Conservation (phyloP, 2,329 filamentous ascomycete genomes). For the Albophoma yamanashiensis region DNA sequence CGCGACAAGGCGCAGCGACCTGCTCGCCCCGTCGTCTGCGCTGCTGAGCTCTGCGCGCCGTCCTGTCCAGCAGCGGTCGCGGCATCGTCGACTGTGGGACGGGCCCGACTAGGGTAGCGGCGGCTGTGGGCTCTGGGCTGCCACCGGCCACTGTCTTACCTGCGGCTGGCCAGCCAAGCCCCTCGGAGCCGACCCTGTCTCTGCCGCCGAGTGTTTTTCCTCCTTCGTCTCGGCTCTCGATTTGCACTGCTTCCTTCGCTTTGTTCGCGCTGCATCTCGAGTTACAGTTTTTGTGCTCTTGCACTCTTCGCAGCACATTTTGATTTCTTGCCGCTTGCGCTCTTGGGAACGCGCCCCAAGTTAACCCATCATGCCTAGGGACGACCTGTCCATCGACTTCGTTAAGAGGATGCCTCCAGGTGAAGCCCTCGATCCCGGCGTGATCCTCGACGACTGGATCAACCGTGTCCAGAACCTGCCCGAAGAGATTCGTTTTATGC, state of each 20-base stretch:
- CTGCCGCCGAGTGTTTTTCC: not conserved
- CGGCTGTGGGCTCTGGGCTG: not conserved
- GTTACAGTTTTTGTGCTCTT: not conserved
- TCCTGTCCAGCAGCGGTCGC: not conserved
- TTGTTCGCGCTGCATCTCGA: not conserved
- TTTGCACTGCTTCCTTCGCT: not conserved
- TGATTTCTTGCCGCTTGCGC: slow-evolving; percentile 10
- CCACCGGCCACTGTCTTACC: not conserved
- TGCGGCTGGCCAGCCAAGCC: not conserved
- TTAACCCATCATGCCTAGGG: slow-evolving; percentile 62
- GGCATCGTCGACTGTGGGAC: not conserved
- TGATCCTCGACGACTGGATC: slow-evolving; percentile 71
- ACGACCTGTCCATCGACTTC: slow-evolving; percentile 62
- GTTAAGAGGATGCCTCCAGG: slow-evolving; percentile 53
- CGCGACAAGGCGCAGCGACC: not conserved
- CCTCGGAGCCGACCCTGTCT: not conserved
- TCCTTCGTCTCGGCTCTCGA: not conserved
- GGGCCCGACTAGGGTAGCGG: not conserved
- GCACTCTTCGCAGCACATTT: not conserved
- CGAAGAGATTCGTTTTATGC: slow-evolving; percentile 71
- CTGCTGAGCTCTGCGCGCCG: not conserved
- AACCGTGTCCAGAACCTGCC: slow-evolving; percentile 67
- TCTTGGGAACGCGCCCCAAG: slow-evolving; percentile 11
- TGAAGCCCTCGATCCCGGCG: slow-evolving; percentile 52
- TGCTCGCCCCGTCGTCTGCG: not conserved